A percentile compares a stretch with the other conserved stretches of the same genome.
These are phyloP conservation scores for Xylariaceae sp. DNA, from an alignment of 2,329 filamentous ascomycete species.

Conservation along the genomic window DNA sequence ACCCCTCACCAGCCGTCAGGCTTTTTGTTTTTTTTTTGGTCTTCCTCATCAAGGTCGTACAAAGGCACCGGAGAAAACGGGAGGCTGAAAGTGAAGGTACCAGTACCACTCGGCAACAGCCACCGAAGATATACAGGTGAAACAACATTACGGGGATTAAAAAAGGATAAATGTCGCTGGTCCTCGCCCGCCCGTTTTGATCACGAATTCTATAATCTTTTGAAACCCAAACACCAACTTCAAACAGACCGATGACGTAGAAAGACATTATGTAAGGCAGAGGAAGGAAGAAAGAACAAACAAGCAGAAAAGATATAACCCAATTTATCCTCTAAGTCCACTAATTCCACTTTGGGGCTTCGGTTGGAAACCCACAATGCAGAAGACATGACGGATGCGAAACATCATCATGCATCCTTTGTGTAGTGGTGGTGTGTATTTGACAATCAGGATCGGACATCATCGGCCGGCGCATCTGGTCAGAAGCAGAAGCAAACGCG, in stretches of 20 bases:
- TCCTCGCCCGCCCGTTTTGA: constrained; percentile 22
- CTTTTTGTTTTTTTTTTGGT: constrained; percentile 4
- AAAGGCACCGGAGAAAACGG: constrained; percentile 8
- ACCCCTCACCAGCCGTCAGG: constrained; percentile 8
- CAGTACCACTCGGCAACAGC: constrained; percentile 1
- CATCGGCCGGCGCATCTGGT: constrained; percentile 14
- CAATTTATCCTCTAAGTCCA: constrained; percentile 3
- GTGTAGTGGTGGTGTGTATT: constrained; percentile 8
- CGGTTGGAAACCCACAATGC: constrained; percentile 11
- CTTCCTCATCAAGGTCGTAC: constrained; percentile 15
- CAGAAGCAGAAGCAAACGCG: constrained; percentile 18
- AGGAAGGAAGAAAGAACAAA: constrained; percentile 5
- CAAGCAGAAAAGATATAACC: constrained; percentile 2
- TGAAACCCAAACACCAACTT: constrained; percentile 5
- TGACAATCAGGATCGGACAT: constrained; percentile 13
- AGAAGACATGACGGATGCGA: constrained; percentile 26
- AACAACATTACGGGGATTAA: constrained; percentile 15
- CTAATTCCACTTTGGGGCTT: constrained; percentile 5
- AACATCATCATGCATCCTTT: constrained; percentile 23
- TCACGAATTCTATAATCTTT: constrained; percentile 21
- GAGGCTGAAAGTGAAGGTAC: background rate
- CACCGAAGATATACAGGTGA: constrained; percentile 4
- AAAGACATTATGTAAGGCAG: background rate
- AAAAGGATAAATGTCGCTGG: constrained; percentile 16
- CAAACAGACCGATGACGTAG: constrained; percentile 18